Evolutionary conservation across 805 yeast genomes (phyloP).

Genomic region (Myxozyma lipomycoides): DNA sequence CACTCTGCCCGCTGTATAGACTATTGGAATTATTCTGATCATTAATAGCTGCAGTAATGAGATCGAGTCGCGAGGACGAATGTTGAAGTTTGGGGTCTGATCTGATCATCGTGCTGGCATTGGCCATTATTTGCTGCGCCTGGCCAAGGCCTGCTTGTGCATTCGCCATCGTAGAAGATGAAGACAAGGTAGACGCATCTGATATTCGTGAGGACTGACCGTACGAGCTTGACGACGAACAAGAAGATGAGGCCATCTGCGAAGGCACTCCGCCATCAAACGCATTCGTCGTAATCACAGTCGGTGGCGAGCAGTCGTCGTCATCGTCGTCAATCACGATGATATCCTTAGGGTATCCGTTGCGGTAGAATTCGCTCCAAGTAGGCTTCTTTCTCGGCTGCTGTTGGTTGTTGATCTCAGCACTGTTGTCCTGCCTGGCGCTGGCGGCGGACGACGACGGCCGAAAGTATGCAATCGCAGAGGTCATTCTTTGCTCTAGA

Average conservation of each 20-base stretch:
- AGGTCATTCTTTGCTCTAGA: neutral
- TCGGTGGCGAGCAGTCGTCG: neutral
- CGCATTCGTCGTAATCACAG: neutral
- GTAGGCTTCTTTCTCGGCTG: constrained; percentile 28
- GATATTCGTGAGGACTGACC: neutral
- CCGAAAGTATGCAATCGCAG: neutral
- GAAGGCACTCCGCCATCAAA: constrained; percentile 6
- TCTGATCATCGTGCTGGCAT: neutral
- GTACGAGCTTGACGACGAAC: constrained; percentile 13
- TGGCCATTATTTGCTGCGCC: neutral
- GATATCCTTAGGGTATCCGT: constrained; percentile 35
- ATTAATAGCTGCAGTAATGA: neutral
- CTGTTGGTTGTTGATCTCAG: no score
- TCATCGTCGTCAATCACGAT: constrained; percentile 36
- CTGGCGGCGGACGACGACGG: neutral
- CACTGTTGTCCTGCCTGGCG: no score
- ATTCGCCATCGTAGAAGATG: neutral
- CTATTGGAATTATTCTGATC: neutral
- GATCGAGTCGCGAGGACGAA: neutral
- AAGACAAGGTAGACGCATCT: neutral
- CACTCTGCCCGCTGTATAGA: no score
- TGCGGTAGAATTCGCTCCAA: constrained; percentile 35
- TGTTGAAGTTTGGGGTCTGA: neutral
- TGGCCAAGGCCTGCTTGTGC: neutral
- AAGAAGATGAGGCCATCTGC: constrained; percentile 10